Evolutionary conservation across 208 protist species (phyloP), one percentile per base, ranked within the genome.

Genomic region (Plasmodiophora brassicae): DNA sequence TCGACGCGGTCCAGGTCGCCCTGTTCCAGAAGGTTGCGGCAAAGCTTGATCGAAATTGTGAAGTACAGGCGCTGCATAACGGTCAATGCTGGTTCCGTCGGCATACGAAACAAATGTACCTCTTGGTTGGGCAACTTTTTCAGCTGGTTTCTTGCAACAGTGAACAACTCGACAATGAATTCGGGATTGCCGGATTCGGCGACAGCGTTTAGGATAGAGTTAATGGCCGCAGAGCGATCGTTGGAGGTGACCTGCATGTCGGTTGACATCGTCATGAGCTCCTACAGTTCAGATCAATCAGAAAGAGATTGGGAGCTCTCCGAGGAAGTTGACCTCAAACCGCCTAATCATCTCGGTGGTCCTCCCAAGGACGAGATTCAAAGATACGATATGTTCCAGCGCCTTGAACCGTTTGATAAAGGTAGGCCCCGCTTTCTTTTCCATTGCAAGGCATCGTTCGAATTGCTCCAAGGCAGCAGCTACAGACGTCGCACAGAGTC

Each of bases 201-300:
- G n/a, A 78, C 65, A 32, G 65, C 65, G n/a, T 78, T 78, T 32
- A 78, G 65, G n/a, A 78, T 78, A n/a, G 65, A 78, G 65, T 78
- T 78, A 38, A 78, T 32, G n/a, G 65, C 65, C 5, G 32, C 5
- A 8, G 65, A 38, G 32, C 65, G 65, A 32, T 78, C 65, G n/a
- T 78, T 78, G 65, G 65, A 78, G 5, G 65, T 78, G 5, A 78
- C 65, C 41, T 78, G 65, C 10, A 38, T 5, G 41, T 78, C 65
- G 41, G 5, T 38, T 8, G 41, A 5, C 10, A 78, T 78, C 65
- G 65, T 5, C 5, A 78, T 78, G 32, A 78, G 65, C 65, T 78
- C 65, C 14, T 8, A n/a, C n/a, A n/a, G n/a, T n/a, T n/a, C n/a
- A n/a, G n/a, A n/a, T n/a, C n/a, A n/a, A n/a, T n/a, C n/a, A n/a